Evolutionary conservation across 1,284 basidiomycete genomes (phyloP), one percentile per base, ranked within the genome.

Genomic region (Cystobasidium sp.): DNA sequence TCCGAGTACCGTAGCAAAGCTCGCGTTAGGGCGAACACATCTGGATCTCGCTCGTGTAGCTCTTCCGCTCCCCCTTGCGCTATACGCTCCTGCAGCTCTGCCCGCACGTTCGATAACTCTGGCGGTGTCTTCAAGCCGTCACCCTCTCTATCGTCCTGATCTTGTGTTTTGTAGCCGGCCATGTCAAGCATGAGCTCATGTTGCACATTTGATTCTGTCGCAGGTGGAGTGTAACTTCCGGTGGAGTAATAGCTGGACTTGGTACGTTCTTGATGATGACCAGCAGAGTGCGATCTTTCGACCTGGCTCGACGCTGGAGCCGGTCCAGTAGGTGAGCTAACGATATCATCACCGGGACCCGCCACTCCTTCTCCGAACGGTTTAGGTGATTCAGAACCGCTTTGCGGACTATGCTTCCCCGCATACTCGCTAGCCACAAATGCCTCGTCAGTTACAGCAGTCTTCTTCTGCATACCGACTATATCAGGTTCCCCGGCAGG

Each of bases 161-260:
- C 56, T 55, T 77, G 69, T 47, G 79, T 71, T 67, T 82, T 82
- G 79, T 85, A 86, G 0, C 85, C 85, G 9, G 81, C 82, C 81
- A 84, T 83, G 78, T 83, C 82, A 75, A 86, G 75, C 24, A 84
- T 83, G 84, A 84, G 80, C 87, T 92, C 64, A 22, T 66, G 64
- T n/a, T 66, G 64, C 8, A 66, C 64, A 16, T 20, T 37, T 31
- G 51, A 43, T 0, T 66, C 49, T 47, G 46, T 47, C n/a, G 64
- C 44, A 1, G 64, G 51, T 31, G 47, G 64, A 6, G 64, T 53
- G 31, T 41, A 66, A 31, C 10, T 66, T 41, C 44, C 64, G 20
- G 64, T 43, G 10, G 64, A 66, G 7, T 41, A 51, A 49, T 66
- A 66, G 51, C 64, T 66, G n/a, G 64, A 66, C 37, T 55, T 55